These are phyloP conservation scores for Hypomyces perniciosus DNA, from an alignment of 2,329 filamentous ascomycete genomes.

Conservation along the genomic window DNA sequence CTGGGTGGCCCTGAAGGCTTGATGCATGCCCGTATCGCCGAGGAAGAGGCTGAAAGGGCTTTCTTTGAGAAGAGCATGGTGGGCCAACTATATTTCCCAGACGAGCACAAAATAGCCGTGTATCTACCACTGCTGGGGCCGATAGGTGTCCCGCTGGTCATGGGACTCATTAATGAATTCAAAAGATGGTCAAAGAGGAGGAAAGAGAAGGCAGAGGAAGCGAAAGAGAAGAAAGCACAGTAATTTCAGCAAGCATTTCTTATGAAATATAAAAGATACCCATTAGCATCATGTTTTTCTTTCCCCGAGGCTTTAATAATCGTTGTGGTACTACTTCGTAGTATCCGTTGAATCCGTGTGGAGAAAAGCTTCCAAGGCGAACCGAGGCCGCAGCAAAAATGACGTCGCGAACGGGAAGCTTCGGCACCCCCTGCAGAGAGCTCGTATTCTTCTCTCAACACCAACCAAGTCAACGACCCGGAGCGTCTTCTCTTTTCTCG, in stretches of 20 bases:
- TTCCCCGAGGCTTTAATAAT: background rate
- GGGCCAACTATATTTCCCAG: constrained; percentile 94
- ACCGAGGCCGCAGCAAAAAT: background rate
- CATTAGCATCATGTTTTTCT: background rate
- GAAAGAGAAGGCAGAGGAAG: constrained; percentile 36
- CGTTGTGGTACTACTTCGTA: background rate
- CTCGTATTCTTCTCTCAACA: too few relatives aligned
- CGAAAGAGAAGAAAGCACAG: constrained; percentile 33
- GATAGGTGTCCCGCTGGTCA: constrained; percentile 79
- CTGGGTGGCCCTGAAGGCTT: constrained; percentile 64
- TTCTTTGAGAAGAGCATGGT: constrained; percentile 99
- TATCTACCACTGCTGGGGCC: constrained; percentile 89
- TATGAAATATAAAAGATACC: constrained; percentile 10
- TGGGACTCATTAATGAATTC: constrained; percentile 77
- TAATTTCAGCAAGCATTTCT: constrained; percentile 13
- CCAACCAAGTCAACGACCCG: background rate
- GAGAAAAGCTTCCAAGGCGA: too few relatives aligned
- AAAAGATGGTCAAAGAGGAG: constrained; percentile 53
- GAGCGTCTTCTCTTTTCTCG: background rate
- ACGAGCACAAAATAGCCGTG: constrained; percentile 96
- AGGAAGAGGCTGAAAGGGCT: constrained; percentile 82
- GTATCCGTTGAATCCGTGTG: too few relatives aligned
- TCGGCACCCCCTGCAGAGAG: too few relatives aligned
- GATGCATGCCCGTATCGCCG: constrained; percentile 74
- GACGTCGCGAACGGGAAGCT: background rate